Evolutionary conservation across 176 grass and related monocot species (phyloP).

Genomic region (Rhynchospora tenuis): DNA sequence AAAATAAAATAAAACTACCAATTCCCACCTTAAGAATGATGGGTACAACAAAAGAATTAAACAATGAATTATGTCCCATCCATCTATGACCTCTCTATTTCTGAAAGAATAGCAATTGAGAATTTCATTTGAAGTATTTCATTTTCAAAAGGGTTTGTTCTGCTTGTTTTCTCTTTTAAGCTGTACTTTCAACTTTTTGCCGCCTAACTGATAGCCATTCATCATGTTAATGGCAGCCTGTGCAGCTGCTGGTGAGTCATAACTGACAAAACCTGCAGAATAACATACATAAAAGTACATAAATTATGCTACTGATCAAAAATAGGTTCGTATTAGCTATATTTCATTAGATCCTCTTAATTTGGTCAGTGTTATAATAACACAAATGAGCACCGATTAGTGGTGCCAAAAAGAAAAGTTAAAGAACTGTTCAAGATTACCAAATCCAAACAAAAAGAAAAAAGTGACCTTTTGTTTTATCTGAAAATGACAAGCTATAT

Average conservation of each 20-base stretch:
- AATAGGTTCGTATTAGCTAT: neutral
- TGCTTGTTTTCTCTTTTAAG: conserved; percentile 98
- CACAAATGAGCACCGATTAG: neutral
- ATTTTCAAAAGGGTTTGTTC: conserved; percentile 61
- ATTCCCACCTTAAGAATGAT: conserved; percentile 25
- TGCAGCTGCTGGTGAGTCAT: conserved; percentile 61
- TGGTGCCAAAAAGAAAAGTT: neutral
- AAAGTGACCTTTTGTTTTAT: neutral
- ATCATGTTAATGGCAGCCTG: conserved; percentile 70
- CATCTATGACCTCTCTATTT: conserved; percentile 32
- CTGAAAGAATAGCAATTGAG: conserved; percentile 28
- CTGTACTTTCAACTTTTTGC: conserved; percentile 98
- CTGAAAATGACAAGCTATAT: too few relatives aligned
- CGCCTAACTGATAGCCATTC: conserved; percentile 77
- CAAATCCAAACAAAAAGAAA: neutral
- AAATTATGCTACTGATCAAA: neutral
- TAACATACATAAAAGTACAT: neutral
- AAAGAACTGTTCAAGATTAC: neutral
- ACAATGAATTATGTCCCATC: conserved; percentile 28
- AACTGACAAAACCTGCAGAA: conserved; percentile 90
- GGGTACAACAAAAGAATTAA: conserved; percentile 25
- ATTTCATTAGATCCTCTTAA: neutral
- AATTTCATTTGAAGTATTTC: conserved; percentile 26
- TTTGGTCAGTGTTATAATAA: neutral
- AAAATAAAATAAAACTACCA: conserved; percentile 25